Evolutionary conservation across 768 basidiomycete genomes (phyloP), one percentile per base, ranked within the genome.

Genomic region (Termitomyces eurrhizus): DNA sequence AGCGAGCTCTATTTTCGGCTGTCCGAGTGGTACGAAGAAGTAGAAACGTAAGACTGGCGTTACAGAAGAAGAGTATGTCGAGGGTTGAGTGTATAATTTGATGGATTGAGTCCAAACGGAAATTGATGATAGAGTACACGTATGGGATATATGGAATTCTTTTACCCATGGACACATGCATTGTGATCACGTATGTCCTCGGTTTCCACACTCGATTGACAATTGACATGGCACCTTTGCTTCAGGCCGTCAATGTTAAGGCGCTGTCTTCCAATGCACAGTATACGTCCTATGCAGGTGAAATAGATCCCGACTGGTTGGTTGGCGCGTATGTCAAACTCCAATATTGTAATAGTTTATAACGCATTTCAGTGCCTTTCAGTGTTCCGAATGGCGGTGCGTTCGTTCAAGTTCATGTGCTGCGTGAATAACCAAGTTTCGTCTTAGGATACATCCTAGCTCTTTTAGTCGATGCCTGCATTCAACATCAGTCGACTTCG

Each of bases 371-470:
- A 53, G 49, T 29, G 14, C 32, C 33, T 11, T 24, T 18, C 63
- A 85, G 84, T 42, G 69, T 84, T 53, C 77, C 83, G 4, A 82
- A 85, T 67, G 83, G 85, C 72, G 83, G 84, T 82, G 48, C 8
- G 60, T n/a, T 12, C 11, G n/a, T 54, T 16, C 29, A 24, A 9
- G 52, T 16, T 4, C 1, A 29, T 57, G n/a, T 14, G 53, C 60
- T 65, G 7, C 29, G 37, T 32, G 18, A 51, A 46, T n/a, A 18
- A 2, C 2, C 52, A 6, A 36, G 21, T 18, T 54, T 41, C 41
- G 14, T 26, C 21, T 1, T 37, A 89, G 87, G 88, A 26, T 88
- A 87, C 66, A 72, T 83, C 18, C 74, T 89, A 16, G 83, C 81
- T 0, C 70, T 83, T 46, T 70, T 84, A 21, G 60, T 89, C 0